These are phyloP conservation scores for Neurospora hispaniola DNA, from an alignment of 495 filamentous ascomycete genomes.

Conservation along the genomic window DNA sequence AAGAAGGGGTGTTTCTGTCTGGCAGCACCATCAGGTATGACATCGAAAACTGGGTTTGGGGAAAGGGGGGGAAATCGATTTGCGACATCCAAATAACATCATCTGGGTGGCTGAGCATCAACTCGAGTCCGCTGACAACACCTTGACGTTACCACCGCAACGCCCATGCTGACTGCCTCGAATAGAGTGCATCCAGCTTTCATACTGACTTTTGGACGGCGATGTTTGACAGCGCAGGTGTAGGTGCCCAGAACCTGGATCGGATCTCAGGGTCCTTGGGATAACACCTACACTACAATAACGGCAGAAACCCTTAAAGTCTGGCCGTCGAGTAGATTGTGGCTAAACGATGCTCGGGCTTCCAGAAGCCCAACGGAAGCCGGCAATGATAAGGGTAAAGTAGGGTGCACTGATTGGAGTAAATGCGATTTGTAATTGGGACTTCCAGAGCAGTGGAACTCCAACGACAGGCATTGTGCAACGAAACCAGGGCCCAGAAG, in stretches of 20 bases:
- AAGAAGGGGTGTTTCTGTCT: background rate
- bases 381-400: slow-evolving; percentile 15
- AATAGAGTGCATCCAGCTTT: background rate
- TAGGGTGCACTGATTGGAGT: background rate
- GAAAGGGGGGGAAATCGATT: background rate
- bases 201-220: background rate
- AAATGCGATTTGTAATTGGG: background rate
- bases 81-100: background rate
- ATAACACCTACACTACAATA: background rate
- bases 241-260: background rate
- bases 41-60: background rate
- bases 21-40: background rate
- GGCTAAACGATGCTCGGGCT: slow-evolving; percentile 15
- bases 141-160: background rate
- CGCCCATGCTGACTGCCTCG: background rate
- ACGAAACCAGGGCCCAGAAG: slow-evolving; percentile 1
- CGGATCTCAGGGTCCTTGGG: background rate
- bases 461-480: background rate
- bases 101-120: background rate
- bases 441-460: background rate
- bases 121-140: background rate
- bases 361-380: slow-evolving; percentile 19
- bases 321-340: slow-evolving; percentile 4
- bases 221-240: background rate
- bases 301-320: background rate